A percentile compares a stretch with the other conserved stretches of the same genome.
Conservation (phyloP, 805 yeast species). For the Priceomyces carsonii region DNA sequence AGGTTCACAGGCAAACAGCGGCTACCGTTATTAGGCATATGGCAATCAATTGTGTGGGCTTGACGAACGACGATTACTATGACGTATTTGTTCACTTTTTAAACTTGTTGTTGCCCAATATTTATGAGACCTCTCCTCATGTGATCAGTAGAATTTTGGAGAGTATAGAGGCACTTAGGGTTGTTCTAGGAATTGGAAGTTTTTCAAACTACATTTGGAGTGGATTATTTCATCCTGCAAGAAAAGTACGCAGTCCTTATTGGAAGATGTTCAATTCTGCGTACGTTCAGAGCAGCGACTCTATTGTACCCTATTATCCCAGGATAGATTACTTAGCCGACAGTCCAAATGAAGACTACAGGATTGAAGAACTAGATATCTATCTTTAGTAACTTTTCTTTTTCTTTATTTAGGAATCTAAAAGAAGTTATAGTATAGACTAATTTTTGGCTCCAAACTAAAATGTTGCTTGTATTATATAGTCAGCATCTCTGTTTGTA, state of each 20-base stretch:
- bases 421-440: no score
- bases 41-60: conserved; percentile 75
- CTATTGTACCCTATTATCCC: conserved; percentile 85
- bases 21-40: conserved; percentile 82
- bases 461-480: conserved; percentile 16
- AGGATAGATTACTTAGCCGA: conserved; percentile 35
- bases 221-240: conserved; percentile 93
- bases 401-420: background rate
- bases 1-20: conserved; percentile 94
- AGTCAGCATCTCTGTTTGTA: conserved; percentile 6
- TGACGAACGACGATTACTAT: conserved; percentile 62
- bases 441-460: conserved; percentile 1
- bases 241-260: conserved; percentile 78
- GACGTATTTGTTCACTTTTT: conserved; percentile 76
- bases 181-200: conserved; percentile 74
- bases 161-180: conserved; percentile 70
- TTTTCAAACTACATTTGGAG: conserved; percentile 77
- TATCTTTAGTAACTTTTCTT: conserved; percentile 22
- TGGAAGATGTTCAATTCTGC: conserved; percentile 83
- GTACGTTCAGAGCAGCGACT: conserved; percentile 71
- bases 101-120: conserved; percentile 82
- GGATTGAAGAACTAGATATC: conserved; percentile 54
- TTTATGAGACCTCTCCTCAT: conserved; percentile 94
- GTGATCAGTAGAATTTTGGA: conserved; percentile 82
- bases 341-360: conserved; percentile 21